Conservation (phyloP, 306 rosid genomes). For the Potentilla sterilis region DNA sequence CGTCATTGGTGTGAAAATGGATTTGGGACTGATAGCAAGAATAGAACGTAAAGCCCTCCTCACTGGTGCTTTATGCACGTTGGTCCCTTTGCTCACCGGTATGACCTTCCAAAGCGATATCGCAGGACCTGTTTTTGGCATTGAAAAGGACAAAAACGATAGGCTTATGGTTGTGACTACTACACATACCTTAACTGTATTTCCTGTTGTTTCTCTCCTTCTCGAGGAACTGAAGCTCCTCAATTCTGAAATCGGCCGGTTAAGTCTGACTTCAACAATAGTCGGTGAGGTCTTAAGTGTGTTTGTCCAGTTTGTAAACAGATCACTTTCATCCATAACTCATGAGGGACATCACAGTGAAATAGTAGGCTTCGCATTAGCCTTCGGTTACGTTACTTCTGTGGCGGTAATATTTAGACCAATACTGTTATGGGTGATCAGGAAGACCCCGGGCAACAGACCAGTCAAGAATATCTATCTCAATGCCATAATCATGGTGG, state of each 20-base stretch:
- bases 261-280: constrained; percentile 46
- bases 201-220: constrained; percentile 32
- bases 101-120: background rate
- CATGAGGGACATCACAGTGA: background rate
- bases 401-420: constrained; percentile 38
- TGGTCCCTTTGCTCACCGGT: background rate
- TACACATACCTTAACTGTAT: constrained; percentile 18
- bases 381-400: background rate
- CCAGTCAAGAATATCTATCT: constrained; percentile 36
- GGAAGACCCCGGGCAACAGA: constrained; percentile 51
- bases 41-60: constrained; percentile 37
- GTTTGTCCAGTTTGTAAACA: background rate
- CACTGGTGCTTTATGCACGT: constrained; percentile 13
- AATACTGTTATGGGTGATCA: constrained; percentile 42
- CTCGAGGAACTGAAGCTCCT: constrained; percentile 42
- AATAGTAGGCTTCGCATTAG: background rate
- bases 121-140: background rate
- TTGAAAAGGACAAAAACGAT: too few species aligned
- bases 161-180: background rate
- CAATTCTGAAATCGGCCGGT: constrained; percentile 46
- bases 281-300: constrained; percentile 33
- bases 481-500: constrained; percentile 18
- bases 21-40: constrained; percentile 37
- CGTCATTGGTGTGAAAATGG: constrained; percentile 45
- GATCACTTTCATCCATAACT: background rate